Evolutionary conservation across 495 filamentous ascomycete genomes (phyloP), one percentile per base, ranked within the genome.

Genomic region (Daldinia vernicosa): DNA sequence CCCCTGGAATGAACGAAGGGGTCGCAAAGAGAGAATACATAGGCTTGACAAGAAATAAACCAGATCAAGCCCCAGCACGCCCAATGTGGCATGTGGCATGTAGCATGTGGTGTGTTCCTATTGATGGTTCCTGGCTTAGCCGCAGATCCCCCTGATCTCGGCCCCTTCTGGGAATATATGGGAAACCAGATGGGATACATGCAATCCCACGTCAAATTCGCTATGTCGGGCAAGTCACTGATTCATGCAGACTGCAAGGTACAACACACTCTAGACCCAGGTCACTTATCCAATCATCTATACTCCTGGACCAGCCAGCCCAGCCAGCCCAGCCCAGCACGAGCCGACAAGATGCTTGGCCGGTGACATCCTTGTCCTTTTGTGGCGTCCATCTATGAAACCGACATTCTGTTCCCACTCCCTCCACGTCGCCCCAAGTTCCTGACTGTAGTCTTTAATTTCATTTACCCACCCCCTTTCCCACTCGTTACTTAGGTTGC

Each of bases 381-480:
- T 43, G 55, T 74, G 67, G 67, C 71, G 64, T 74, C 47, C 59
- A 71, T 68, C 58, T 66, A 30, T 67, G 67, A 74, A 74, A 74
- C 62, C 26, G 39, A 52, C 55, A n/a, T 59, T 70, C 47, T 68
- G 60, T 55, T 72, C 70, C 37, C 70, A 73, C 69, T 55, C 74
- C 74, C 70, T 63, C 27, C 59, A 64, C 33, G 60, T 40, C 54
- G 62, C 66, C 51, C 65, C 60, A 63, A 66, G 69, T 67, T 47
- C 51, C 55, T 33, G 27, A 56, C 14, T 50, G n/a, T 24, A 56
- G 59, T 70, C 58, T 66, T 55, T 70, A 71, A 74, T 74, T 67
- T 70, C 63, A 66, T 70, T 74, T 24, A 71, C 32, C 62, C 71
- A 67, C 71, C 71, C 65, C 68, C 67, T 70, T 74, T 74, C 71